A percentile compares a stretch with the other conserved stretches of the same genome.
Evolutionary conservation across 148 eudicot species (phyloP).

Genomic region (Camellia granthamiana): DNA sequence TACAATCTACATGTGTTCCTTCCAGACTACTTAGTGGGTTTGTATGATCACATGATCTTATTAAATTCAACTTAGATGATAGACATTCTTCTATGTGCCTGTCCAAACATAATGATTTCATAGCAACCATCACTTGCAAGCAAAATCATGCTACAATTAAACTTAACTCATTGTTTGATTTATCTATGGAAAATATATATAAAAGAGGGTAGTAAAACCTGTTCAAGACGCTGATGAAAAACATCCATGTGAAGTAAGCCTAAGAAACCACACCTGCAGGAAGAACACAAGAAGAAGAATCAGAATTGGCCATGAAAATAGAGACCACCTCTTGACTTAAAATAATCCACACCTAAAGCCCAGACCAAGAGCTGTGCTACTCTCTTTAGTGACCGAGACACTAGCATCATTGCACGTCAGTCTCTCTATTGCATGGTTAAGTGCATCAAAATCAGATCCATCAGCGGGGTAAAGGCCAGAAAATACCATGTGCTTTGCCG

Average conservation of each 20-base stretch:
- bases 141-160: background rate
- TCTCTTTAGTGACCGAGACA: slow-evolving; percentile 86
- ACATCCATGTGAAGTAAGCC: slow-evolving; percentile 99
- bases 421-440: slow-evolving; percentile 87
- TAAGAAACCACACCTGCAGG: slow-evolving; percentile 88
- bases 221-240: slow-evolving; percentile 98
- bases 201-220: slow-evolving; percentile 41
- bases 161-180: background rate
- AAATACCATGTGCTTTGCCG: slow-evolving; percentile 94
- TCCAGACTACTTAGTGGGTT: background rate
- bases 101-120: background rate
- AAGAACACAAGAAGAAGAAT: background rate
- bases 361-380: slow-evolving; percentile 92
- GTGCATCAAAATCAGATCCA: slow-evolving; percentile 96
- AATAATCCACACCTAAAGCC: slow-evolving; percentile 72
- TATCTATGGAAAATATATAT: background rate
- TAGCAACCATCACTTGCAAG: background rate
- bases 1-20: background rate
- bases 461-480: slow-evolving; percentile 97
- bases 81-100: background rate
- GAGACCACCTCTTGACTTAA: background rate
- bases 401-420: slow-evolving; percentile 97
- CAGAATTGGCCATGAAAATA: slow-evolving; percentile 1
- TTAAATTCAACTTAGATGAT: too few relatives aligned
- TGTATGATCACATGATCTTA: background rate